Percentiles rank a stretch among this genome's conserved stretches.
Evolutionary conservation across 208 protist genomes (phyloP).

Genomic region (Trypanosoma theileri): DNA sequence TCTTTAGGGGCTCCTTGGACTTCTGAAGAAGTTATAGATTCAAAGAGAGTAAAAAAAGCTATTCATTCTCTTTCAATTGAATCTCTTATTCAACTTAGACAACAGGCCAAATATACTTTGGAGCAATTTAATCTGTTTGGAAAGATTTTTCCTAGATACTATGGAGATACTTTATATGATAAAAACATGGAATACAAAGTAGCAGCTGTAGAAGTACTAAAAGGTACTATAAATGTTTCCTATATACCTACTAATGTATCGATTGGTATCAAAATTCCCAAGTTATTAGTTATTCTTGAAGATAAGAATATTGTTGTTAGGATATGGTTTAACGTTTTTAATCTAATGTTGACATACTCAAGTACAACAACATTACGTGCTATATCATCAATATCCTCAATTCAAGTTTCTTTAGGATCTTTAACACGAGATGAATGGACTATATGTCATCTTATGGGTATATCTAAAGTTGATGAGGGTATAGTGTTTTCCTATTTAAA

Average conservation of each 20-base stretch:
- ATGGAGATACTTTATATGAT: slow-evolving; percentile 15
- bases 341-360: slow-evolving; percentile 1
- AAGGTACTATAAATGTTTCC: not conserved
- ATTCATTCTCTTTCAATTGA: slow-evolving; percentile 20
- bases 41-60: not conserved
- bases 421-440: not conserved
- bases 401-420: not conserved
- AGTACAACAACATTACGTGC: not conserved
- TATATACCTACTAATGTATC: not conserved
- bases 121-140: slow-evolving; percentile 12
- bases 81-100: slow-evolving; percentile 28
- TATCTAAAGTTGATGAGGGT: not conserved
- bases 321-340: slow-evolving; percentile 6
- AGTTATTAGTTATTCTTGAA: slow-evolving; percentile 2
- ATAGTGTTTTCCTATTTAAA: slow-evolving; percentile 10
- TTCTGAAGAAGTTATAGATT: slow-evolving; percentile 1
- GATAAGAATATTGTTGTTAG: not conserved
- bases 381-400: slow-evolving; percentile 1
- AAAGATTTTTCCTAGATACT: slow-evolving; percentile 19
- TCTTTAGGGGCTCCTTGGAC: slow-evolving; percentile 17
- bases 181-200: slow-evolving; percentile 6
- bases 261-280: slow-evolving; percentile 9
- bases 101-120: slow-evolving; percentile 21
- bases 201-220: slow-evolving; percentile 21
- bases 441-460: slow-evolving; percentile 3